phyloP scores from a whole-genome alignment of 2,329 filamentous ascomycete species.

The Diaporthe humulicola region DNA sequence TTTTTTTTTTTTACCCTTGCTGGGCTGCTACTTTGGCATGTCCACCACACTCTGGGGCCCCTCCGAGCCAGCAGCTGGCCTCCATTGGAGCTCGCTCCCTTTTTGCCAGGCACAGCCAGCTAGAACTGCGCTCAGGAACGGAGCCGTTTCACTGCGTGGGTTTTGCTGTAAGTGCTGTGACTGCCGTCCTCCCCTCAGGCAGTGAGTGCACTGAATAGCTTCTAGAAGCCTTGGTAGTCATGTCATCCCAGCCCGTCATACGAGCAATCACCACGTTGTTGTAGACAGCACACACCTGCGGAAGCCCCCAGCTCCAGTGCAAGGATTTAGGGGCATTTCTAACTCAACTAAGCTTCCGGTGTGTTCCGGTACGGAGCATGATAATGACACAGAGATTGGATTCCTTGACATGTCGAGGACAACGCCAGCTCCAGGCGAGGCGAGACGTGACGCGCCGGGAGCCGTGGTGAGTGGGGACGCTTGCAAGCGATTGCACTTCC shows the following conservation, averaged over 20 bases:
- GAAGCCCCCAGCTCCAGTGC: not conserved
- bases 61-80: not conserved
- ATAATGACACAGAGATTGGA: not conserved
- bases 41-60: not conserved
- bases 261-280: not conserved
- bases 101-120: not conserved
- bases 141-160: not conserved
- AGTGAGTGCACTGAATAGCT: not conserved
- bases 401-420: not conserved
- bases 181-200: not conserved
- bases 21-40: not conserved
- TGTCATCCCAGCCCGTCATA: not conserved
- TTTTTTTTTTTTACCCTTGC: not conserved
- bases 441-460: constrained; percentile 15
- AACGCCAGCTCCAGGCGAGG: not conserved
- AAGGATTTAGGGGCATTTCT: not conserved
- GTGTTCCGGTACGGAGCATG: not conserved
- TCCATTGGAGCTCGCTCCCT: not conserved
- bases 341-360: not conserved
- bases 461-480: constrained; percentile 3
- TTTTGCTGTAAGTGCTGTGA: not conserved
- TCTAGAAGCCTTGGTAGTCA: no score
- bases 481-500: not conserved
- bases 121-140: not conserved
- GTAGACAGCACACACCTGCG: not conserved